These are phyloP conservation scores for Cladosporium sp. DNA, from an alignment of 2,329 filamentous ascomycete species.

Conservation along the genomic window DNA sequence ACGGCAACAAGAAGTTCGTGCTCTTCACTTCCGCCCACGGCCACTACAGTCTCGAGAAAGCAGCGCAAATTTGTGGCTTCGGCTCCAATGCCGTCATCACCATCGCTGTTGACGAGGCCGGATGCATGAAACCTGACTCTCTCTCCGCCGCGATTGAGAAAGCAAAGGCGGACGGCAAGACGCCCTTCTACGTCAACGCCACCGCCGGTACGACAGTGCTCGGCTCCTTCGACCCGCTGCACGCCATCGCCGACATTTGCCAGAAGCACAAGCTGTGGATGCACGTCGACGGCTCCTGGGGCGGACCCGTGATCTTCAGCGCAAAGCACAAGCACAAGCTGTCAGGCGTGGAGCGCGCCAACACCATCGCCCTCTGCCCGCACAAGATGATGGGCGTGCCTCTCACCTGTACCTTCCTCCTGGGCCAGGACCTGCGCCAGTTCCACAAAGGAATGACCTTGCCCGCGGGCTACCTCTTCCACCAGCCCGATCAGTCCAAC, in stretches of 20 bases:
- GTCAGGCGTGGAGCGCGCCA: constrained; percentile 65
- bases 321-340: constrained; percentile 61
- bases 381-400: constrained; percentile 97
- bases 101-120: constrained; percentile 68
- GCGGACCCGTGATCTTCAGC: constrained; percentile 77
- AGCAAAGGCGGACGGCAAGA: constrained; percentile 64
- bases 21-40: constrained; percentile 87
- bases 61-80: constrained; percentile 83
- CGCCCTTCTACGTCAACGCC: constrained; percentile 90
- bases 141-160: constrained; percentile 60
- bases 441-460: constrained; percentile 85
- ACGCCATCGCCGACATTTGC: constrained; percentile 66
- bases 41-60: constrained; percentile 93
- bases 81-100: constrained; percentile 68
- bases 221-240: constrained; percentile 81
- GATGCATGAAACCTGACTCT: constrained; percentile 65
- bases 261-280: constrained; percentile 74
- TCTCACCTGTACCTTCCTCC: constrained; percentile 83
- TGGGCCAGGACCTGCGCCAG: constrained; percentile 68
- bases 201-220: constrained; percentile 93
- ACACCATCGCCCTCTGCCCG: constrained; percentile 83
- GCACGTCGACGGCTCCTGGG: constrained; percentile 91
- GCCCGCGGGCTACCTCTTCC: constrained; percentile 69
- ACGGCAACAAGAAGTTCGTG: constrained; percentile 62
- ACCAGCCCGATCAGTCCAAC: constrained; percentile 33